Percentiles rank a stretch among this genome's conserved stretches.
phyloP scores from a whole-genome alignment of 1,139 yeast species.

The Candida buenavistaensis region DNA sequence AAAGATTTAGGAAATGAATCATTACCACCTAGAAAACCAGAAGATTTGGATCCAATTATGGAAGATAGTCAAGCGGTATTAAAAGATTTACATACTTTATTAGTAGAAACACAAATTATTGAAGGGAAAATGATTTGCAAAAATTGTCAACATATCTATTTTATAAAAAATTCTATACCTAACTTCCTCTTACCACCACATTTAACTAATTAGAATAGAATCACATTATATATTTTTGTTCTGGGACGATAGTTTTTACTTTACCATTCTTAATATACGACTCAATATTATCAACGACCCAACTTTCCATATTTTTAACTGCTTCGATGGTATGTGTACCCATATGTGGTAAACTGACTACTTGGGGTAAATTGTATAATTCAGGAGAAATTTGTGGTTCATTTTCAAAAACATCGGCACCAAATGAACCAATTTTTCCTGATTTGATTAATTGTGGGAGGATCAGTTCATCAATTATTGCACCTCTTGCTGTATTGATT shows the following conservation, averaged over 20 bases:
- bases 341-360: constrained; percentile 74
- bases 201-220: constrained; percentile 28
- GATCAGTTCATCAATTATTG: constrained; percentile 67
- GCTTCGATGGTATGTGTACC: constrained; percentile 74
- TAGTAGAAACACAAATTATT: constrained; percentile 79
- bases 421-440: constrained; percentile 75
- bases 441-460: constrained; percentile 59
- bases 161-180: constrained; percentile 91
- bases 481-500: constrained; percentile 74
- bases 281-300: constrained; percentile 49
- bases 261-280: constrained; percentile 54
- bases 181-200: constrained; percentile 95
- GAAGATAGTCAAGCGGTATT: constrained; percentile 64
- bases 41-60: constrained; percentile 50
- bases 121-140: constrained; percentile 90
- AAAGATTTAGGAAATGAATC: constrained; percentile 67
- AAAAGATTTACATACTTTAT: constrained; percentile 71
- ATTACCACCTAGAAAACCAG: constrained; percentile 69
- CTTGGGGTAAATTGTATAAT: constrained; percentile 54
- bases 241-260: constrained; percentile 68
- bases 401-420: constrained; percentile 82
- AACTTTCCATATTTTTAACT: constrained; percentile 55
- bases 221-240: constrained; percentile 35
- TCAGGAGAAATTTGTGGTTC: constrained; percentile 74
- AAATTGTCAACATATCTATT: constrained; percentile 83